A percentile compares a stretch with the other conserved stretches of the same genome.
These are phyloP conservation scores for Lunasporangiospora selenospora DNA, from an alignment of 192 early-diverging fungal genomes.

Conservation along the genomic window DNA sequence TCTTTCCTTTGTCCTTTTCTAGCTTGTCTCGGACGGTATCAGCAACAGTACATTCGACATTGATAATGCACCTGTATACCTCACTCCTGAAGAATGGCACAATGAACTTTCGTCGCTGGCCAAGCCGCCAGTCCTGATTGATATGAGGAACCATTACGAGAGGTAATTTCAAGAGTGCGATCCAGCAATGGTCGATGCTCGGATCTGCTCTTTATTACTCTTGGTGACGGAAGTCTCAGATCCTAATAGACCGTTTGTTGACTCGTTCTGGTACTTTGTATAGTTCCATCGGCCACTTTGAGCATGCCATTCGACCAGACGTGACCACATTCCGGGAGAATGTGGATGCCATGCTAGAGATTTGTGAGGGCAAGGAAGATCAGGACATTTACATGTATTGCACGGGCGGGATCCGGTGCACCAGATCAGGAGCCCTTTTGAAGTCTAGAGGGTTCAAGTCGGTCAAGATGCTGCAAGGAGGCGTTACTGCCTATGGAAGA, in stretches of 20 bases:
- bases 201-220: neutral
- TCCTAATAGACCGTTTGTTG: neutral
- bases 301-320: slow-evolving; percentile 70
- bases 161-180: slow-evolving; percentile 42
- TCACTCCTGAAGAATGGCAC: slow-evolving; percentile 74
- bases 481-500: slow-evolving; percentile 78
- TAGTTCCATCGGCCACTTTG: slow-evolving; percentile 74
- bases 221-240: neutral
- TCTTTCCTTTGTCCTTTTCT: neutral
- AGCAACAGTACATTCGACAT: slow-evolving; percentile 60
- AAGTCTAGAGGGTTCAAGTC: slow-evolving; percentile 67
- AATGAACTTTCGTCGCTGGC: slow-evolving; percentile 53
- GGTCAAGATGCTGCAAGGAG: slow-evolving; percentile 75
- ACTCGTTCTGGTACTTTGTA: neutral
- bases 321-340: slow-evolving; percentile 77
- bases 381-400: slow-evolving; percentile 84
- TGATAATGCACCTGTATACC: slow-evolving; percentile 66
- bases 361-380: slow-evolving; percentile 59
- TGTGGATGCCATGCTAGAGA: slow-evolving; percentile 66
- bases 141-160: slow-evolving; percentile 86
- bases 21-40: slow-evolving; percentile 68
- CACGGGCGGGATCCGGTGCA: slow-evolving; percentile 85
- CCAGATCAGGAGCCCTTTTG: slow-evolving; percentile 79
- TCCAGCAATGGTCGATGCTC: neutral
- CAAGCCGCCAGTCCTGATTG: slow-evolving; percentile 63